A percentile compares a stretch with the other conserved stretches of the same genome.
Conservation (phyloP, 345 rosid genomes). For the Populus alba region DNA sequence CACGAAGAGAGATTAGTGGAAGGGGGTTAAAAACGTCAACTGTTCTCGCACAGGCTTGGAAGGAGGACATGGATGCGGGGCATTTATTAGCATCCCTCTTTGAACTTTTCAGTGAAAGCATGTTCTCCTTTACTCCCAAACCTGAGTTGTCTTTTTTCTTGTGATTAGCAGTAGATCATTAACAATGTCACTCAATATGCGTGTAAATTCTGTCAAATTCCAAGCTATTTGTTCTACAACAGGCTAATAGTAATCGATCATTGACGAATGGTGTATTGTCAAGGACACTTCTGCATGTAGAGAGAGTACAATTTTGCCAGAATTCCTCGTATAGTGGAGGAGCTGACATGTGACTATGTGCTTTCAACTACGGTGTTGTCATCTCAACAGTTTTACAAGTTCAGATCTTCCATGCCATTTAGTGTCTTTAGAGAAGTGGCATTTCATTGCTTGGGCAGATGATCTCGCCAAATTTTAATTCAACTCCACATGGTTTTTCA, state of each 20-base stretch:
- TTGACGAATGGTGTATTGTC: not conserved
- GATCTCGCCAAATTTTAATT: no score
- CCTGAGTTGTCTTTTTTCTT: conserved; percentile 64
- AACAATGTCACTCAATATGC: not conserved
- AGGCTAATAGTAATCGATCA: not conserved
- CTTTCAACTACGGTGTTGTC: no score
- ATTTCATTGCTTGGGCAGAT: no score
- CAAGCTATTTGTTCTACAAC: not conserved
- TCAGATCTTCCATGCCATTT: no score
- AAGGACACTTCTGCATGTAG: not conserved
- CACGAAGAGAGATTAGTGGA: conserved; percentile 33
- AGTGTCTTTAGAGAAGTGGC: no score
- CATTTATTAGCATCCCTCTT: conserved; percentile 50
- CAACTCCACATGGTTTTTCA: no score
- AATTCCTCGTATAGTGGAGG: no score
- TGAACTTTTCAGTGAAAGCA: conserved; percentile 67
- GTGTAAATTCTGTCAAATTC: conserved; percentile 10
- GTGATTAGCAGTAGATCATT: conserved; percentile 25
- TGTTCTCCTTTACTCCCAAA: conserved; percentile 59
- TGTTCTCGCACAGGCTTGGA: conserved; percentile 61
- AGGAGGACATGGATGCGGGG: conserved; percentile 55
- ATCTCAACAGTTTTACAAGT: no score
- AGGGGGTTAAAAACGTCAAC: conserved; percentile 36
- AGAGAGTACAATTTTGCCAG: no score
- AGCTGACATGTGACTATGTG: no score